phyloP scores from a whole-genome alignment of 2,329 filamentous ascomycete species.

The Apiospora koreana region DNA sequence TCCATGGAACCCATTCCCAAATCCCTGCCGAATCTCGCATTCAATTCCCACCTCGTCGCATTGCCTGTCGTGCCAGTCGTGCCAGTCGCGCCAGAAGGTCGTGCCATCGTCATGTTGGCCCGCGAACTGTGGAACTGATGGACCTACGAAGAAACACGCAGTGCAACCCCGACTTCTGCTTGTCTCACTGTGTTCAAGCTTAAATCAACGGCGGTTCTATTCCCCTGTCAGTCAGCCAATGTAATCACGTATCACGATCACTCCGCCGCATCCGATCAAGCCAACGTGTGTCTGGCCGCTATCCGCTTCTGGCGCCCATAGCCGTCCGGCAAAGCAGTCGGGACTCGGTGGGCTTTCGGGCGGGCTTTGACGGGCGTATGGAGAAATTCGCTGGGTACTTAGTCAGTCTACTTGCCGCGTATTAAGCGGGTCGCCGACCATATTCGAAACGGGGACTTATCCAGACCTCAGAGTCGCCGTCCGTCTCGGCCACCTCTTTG shows the following conservation, averaged over 20 bases:
- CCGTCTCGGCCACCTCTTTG: neutral
- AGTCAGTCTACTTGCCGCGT: neutral
- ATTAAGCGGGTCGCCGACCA: slow-evolving; percentile 6
- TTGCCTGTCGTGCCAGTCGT: neutral
- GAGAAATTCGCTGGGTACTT: neutral
- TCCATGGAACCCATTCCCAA: neutral
- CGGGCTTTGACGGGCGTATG: neutral
- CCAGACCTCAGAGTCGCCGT: neutral
- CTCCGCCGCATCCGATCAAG: neutral
- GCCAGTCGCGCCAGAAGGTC: neutral
- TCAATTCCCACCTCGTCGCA: neutral
- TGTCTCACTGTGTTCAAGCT: neutral
- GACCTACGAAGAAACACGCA: neutral
- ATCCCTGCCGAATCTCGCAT: neutral
- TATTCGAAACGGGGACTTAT: neutral
- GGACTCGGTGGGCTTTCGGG: neutral
- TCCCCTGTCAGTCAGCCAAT: neutral
- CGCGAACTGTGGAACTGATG: neutral
- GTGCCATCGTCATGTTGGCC: neutral
- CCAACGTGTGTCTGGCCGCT: neutral
- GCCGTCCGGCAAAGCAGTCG: neutral
- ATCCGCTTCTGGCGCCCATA: neutral
- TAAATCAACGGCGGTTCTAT: neutral
- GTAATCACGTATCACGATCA: neutral
- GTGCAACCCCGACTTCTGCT: neutral